Percentiles rank a stretch among this genome's conserved stretches.
Conservation (phyloP, 176 grass and related monocot species). For the Canna indica region DNA sequence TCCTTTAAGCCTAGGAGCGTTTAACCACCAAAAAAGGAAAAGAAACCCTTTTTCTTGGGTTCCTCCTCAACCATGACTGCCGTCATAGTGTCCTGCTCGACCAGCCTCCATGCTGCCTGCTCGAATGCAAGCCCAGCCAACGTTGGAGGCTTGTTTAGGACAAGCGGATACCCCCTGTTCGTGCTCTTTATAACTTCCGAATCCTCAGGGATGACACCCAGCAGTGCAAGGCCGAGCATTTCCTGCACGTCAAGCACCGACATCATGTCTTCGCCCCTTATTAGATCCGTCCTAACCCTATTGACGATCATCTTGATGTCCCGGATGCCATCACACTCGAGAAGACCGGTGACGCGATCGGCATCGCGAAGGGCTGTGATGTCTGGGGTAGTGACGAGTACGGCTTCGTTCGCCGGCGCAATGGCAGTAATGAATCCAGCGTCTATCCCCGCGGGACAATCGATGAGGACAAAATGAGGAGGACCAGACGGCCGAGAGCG, state of each 20-base stretch:
- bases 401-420: conserved; percentile 72
- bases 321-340: conserved; percentile 83
- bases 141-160: conserved; percentile 60
- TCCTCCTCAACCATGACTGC: conserved; percentile 76
- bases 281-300: conserved; percentile 65
- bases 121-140: conserved; percentile 72
- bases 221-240: conserved; percentile 77
- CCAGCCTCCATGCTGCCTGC: conserved; percentile 71
- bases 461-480: conserved; percentile 31
- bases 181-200: conserved; percentile 77
- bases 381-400: conserved; percentile 76
- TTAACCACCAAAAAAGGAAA: conserved; percentile 60
- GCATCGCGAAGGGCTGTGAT: conserved; percentile 83
- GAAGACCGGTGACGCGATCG: conserved; percentile 60
- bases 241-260: conserved; percentile 86
- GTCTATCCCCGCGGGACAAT: conserved; percentile 46
- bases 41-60: conserved; percentile 61
- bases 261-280: conserved; percentile 95
- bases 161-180: conserved; percentile 60
- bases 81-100: conserved; percentile 83
- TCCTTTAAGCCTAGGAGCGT: background rate
- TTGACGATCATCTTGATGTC: conserved; percentile 93
- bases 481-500: conserved; percentile 26
- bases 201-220: conserved; percentile 79
- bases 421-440: conserved; percentile 88